Percentiles rank a stretch among this genome's conserved stretches.
These are phyloP conservation scores for Colletotrichum musicola DNA, from an alignment of 2,329 filamentous ascomycete genomes.

Conservation along the genomic window DNA sequence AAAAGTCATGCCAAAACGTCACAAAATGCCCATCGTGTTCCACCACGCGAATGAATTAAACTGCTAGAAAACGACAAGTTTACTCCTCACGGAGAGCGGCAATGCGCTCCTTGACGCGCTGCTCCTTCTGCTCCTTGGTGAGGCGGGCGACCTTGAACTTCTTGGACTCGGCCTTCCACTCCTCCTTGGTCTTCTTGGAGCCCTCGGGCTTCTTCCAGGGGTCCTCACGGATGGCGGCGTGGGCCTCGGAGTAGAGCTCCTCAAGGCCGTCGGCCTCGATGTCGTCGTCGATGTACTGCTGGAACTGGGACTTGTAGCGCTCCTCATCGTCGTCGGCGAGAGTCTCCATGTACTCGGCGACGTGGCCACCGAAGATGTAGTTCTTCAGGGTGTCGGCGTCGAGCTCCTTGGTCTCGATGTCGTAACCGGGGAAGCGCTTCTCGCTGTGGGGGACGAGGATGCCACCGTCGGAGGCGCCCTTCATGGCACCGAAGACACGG, in stretches of 20 bases:
- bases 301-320: conserved; percentile 98
- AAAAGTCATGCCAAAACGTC: conserved; percentile 39
- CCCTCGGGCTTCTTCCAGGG: conserved; percentile 94
- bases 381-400: conserved; percentile 96
- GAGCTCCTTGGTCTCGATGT: conserved; percentile 97
- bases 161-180: conserved; percentile 95
- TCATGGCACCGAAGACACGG: conserved; percentile 99
- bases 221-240: conserved; percentile 97
- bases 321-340: conserved; percentile 99
- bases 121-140: conserved; percentile 84
- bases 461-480: conserved; percentile 98
- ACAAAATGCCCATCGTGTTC: conserved; percentile 24
- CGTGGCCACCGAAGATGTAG: conserved; percentile 99
- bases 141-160: conserved; percentile 87
- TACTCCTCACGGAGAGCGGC: conserved; percentile 76
- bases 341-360: conserved; percentile 99
- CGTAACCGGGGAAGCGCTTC: conserved; percentile 99
- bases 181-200: conserved; percentile 94
- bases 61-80: conserved; percentile 36
- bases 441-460: conserved; percentile 98
- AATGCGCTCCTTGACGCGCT: conserved; percentile 92
- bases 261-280: conserved; percentile 96
- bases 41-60: conserved; percentile 28
- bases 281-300: conserved; percentile 97
- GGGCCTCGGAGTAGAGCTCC: conserved; percentile 95